A percentile compares a stretch with the other conserved stretches of the same genome.
phyloP scores from a whole-genome alignment of 129 eudicot genomes.

The Artemisia tridentata region DNA sequence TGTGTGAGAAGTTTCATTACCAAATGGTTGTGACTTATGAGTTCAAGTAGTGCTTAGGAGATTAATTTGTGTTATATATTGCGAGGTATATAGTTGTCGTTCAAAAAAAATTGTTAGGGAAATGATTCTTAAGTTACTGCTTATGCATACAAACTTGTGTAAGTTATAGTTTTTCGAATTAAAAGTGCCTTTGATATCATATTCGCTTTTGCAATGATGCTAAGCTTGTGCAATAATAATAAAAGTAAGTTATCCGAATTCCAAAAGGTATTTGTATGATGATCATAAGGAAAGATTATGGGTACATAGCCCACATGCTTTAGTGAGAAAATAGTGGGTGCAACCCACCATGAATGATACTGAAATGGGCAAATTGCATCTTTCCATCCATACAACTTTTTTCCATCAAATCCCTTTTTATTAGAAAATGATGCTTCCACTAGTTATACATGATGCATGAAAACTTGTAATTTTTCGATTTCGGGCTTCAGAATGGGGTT shows the following conservation, averaged over 20 bases:
- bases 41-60: too few species aligned
- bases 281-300: conserved; percentile 18
- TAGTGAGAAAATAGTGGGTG: conserved; percentile 35
- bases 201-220: neutral
- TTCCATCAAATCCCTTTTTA: conserved; percentile 16
- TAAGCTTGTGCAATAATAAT: neutral
- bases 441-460: conserved; percentile 4
- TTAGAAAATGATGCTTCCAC: conserved; percentile 14
- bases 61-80: too few species aligned
- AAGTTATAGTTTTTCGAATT: too few species aligned
- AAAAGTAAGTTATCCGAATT: conserved; percentile 5
- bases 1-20: too few species aligned
- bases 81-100: too few species aligned
- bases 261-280: conserved; percentile 16
- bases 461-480: conserved; percentile 8
- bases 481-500: neutral
- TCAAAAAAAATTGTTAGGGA: too few species aligned
- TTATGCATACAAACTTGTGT: too few species aligned
- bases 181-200: neutral
- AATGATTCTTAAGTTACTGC: too few species aligned
- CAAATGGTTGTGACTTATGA: too few species aligned
- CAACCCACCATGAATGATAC: conserved; percentile 29
- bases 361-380: conserved; percentile 41
- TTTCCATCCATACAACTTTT: conserved; percentile 24
- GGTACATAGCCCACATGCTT: conserved; percentile 33